These are phyloP conservation scores for Cladosporium velox DNA, from an alignment of 2,329 filamentous ascomycete genomes.

Conservation along the genomic window DNA sequence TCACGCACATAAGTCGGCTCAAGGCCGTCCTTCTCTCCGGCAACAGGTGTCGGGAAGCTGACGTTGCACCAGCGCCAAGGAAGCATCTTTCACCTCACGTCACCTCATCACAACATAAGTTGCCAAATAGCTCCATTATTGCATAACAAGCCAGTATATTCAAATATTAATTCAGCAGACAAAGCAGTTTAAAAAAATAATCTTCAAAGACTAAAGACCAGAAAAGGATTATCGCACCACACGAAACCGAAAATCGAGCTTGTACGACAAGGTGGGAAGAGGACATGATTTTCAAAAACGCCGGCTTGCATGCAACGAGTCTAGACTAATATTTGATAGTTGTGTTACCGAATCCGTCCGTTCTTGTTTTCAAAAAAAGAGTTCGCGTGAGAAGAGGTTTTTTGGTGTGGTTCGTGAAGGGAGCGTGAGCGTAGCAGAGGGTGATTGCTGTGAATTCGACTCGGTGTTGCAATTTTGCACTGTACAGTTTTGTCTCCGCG, in stretches of 20 bases:
- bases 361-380: not conserved
- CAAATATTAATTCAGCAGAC: not conserved
- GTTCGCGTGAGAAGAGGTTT: not conserved
- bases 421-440: constrained; percentile 3
- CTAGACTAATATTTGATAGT: constrained; percentile 14
- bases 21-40: not conserved
- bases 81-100: not conserved
- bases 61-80: not conserved
- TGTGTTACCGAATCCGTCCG: not conserved
- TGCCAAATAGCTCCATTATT: not conserved
- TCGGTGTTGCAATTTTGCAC: not conserved
- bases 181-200: not conserved
- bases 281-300: not conserved
- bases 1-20: constrained; percentile 14
- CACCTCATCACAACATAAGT: not conserved
- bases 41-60: constrained; percentile 7
- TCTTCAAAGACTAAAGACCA: not conserved
- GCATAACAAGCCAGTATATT: not conserved
- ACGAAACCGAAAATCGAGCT: not conserved
- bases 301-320: constrained; percentile 14
- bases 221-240: not conserved
- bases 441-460: constrained; percentile 4
- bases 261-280: not conserved
- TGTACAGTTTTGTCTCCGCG: constrained; percentile 6
- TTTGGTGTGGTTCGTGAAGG: constrained; percentile 7